Evolutionary conservation across 208 protist genomes (phyloP), one percentile per base, ranked within the genome.

Genomic region (Sergeia podlipaevii): DNA sequence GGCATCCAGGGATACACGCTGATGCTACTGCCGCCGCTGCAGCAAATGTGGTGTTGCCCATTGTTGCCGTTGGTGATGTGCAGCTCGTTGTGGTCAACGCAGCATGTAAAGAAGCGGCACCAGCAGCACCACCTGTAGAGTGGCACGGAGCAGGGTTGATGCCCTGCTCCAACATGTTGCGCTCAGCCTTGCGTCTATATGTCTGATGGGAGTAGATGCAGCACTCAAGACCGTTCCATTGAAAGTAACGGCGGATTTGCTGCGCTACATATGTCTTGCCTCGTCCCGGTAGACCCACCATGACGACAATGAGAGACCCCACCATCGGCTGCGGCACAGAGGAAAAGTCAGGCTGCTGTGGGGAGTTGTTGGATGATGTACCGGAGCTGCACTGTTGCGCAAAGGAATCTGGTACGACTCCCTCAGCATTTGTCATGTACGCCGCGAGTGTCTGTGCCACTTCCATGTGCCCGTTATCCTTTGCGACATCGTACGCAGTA

Each of bases 221-320:
- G 59, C 75, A 86, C 41, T 67, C 61, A 24, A 95, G 60, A 43
- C 86, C 89, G 56, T 91, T 90, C 89, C 91, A 97, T 58, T 90
- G 75, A 56, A 95, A 92, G 66, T 95, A 95, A 17, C 91, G 84
- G 26, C 74, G 66, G 41, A 97, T 97, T 52, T 93, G 83, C 58
- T 86, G 70, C n/a, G 86, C 79, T 8, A 93, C 80, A 48, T 90
- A 96, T n/a, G 70, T 89, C 60, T 97, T 97, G 18, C 89, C 91
- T 1, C 87, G 70, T 1, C 76, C 88, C 0, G 91, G 89, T 6
- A 97, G 79, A 1, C 91, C 91, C 0, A 95, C 84, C 89, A 97
- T 95, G 37, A 93, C 70, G 11, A 97, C 77, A 57, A 97, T 91
- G 30, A 97, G 74, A 11, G 75, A 82, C 15, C 87, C 87, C 27